Percentiles rank a stretch among this genome's conserved stretches.
phyloP scores from a whole-genome alignment of 495 filamentous ascomycete genomes.

The Poronia punctata region DNA sequence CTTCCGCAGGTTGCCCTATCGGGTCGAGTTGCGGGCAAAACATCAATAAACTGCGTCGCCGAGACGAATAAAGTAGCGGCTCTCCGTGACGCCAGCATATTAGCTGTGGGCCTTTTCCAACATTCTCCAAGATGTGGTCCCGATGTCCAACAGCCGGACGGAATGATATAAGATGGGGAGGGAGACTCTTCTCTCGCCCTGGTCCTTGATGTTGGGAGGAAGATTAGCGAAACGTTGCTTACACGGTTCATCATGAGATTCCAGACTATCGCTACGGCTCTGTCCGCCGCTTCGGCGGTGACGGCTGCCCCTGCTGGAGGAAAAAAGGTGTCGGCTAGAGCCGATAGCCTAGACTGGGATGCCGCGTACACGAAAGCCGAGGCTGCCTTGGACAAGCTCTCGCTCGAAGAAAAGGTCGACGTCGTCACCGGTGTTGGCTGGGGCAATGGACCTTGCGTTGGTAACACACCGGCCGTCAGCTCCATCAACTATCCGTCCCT shows the following conservation, averaged over 20 bases:
- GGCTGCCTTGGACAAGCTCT: slow-evolving; percentile 47
- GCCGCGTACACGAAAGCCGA: slow-evolving; percentile 51
- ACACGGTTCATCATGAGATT: slow-evolving; percentile 2
- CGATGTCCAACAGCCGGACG: neutral
- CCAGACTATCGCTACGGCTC: slow-evolving; percentile 6
- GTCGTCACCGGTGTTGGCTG: slow-evolving; percentile 60
- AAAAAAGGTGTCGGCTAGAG: slow-evolving; percentile 8
- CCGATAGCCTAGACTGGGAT: slow-evolving; percentile 36
- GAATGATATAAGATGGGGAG: slow-evolving; percentile 6
- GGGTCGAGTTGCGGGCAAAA: slow-evolving; percentile 10
- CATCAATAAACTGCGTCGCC: slow-evolving; percentile 5
- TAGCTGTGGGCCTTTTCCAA: slow-evolving; percentile 2
- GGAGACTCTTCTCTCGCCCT: neutral
- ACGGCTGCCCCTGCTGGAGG: slow-evolving; percentile 5
- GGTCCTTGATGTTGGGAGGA: neutral
- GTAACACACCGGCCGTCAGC: slow-evolving; percentile 49
- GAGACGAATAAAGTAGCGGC: neutral
- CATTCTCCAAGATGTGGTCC: neutral
- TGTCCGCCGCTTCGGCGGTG: slow-evolving; percentile 3
- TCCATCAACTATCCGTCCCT: slow-evolving; percentile 51
- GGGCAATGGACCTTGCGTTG: slow-evolving; percentile 59
- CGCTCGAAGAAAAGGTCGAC: slow-evolving; percentile 51
- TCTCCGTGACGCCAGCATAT: neutral
- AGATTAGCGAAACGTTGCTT: neutral
- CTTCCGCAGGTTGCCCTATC: slow-evolving; percentile 23